Base-by-base conservation (phyloP, 257 asterid species). In the Schizonepeta tenuifolia region DNA sequence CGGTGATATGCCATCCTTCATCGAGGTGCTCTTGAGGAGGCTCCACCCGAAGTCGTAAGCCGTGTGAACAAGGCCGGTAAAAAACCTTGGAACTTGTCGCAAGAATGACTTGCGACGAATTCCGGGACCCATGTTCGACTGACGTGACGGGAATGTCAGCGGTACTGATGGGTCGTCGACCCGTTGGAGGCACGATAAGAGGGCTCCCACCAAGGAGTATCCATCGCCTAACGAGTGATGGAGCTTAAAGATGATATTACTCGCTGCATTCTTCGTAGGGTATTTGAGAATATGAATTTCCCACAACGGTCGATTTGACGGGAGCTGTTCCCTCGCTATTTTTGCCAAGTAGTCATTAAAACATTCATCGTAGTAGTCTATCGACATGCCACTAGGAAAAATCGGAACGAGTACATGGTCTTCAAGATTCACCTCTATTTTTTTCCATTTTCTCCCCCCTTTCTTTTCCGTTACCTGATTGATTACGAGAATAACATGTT, bases 171-270 rank as follows among this genome's bases (percentile, higher is more conserved):
- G 91, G 24, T 86, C 51, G 40, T 86, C 89, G 28, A 70, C 54
- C 7, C 89, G 74, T 24, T 84, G 84, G 5, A 86, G 77, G 36
- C 91, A 86, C 3, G 91, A 84, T 0, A 86, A 20, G 21, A 86
- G 86, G 22, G 89, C 91, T 9, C 91, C 87, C 86, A 86, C 82
- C 13, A 86, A 54, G 41, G 91, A 86, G 77, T 82, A 86, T 6
- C 89, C 89, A 21, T 86, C 89, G 35, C 91, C 91, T 4, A 84
- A 22, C 0, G 89, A 78, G 59, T 86, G 89, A 40, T 84, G 87
- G 47, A 86, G 80, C 78, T 86, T 84, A 83, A 86, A 86, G 2
- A 86, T 49, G 0, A 78, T 0, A 26, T 71, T 72, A 0, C 81
- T 84, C 0, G 84, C 80, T 6, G 87, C 77, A 20, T 58, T 58